These are phyloP conservation scores for Candida maesae DNA, from an alignment of 805 yeast genomes.

Conservation along the genomic window DNA sequence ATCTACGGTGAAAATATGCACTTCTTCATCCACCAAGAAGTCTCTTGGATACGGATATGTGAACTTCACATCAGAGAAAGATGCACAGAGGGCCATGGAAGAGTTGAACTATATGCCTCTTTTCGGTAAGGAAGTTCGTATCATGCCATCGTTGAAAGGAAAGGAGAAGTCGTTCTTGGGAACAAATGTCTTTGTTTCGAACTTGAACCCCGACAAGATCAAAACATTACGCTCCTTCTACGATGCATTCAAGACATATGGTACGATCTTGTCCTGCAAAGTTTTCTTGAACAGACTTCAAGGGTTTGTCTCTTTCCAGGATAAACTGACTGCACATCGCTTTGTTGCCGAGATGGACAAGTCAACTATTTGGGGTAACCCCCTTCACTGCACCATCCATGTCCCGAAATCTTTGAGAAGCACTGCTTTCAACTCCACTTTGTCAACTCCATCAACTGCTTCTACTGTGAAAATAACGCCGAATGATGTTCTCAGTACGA, in stretches of 20 bases:
- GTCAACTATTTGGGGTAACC: conserved; percentile 27
- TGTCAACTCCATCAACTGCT: conserved; percentile 4
- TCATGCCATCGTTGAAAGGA: conserved; percentile 53
- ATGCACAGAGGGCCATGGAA: conserved; percentile 54
- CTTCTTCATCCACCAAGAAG: conserved; percentile 46
- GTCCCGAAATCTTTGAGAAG: conserved; percentile 28
- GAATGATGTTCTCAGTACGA: neutral
- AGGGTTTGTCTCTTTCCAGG: conserved; percentile 38
- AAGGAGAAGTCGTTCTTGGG: conserved; percentile 38
- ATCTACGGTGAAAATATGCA: conserved; percentile 57
- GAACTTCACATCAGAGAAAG: conserved; percentile 47
- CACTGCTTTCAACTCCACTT: neutral
- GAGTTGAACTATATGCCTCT: conserved; percentile 48
- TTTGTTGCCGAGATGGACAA: conserved; percentile 33
- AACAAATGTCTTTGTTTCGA: conserved; percentile 47
- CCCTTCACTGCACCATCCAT: conserved; percentile 38
- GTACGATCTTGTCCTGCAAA: conserved; percentile 42
- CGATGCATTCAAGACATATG: conserved; percentile 45
- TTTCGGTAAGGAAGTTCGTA: conserved; percentile 43
- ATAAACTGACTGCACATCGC: conserved; percentile 30
- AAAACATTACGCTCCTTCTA: conserved; percentile 44
- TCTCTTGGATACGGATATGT: conserved; percentile 75
- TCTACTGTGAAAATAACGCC: conserved; percentile 4
- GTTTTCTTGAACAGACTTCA: conserved; percentile 34
- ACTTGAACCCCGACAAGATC: conserved; percentile 28